These are phyloP conservation scores for Taiozyma onychis DNA, from an alignment of 1,139 yeast species.

Conservation along the genomic window DNA sequence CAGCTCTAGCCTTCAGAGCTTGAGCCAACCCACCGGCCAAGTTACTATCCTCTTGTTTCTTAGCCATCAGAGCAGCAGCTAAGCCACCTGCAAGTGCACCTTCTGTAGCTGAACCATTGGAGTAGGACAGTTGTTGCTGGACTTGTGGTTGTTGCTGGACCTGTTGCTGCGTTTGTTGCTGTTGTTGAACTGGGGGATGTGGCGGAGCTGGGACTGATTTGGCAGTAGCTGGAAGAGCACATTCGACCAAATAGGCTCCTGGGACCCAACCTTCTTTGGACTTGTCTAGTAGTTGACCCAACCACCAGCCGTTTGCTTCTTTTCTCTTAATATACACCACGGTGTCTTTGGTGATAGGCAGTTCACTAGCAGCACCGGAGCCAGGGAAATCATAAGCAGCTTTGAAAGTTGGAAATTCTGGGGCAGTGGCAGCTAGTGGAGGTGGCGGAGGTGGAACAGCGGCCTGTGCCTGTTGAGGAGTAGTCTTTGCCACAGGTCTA, in stretches of 20 bases:
- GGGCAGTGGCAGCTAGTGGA: conserved; percentile 49
- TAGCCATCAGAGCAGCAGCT: conserved; percentile 69
- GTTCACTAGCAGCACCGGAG: conserved; percentile 72
- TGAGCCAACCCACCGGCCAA: conserved; percentile 87
- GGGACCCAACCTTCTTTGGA: conserved; percentile 96
- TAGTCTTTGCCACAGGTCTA: conserved; percentile 11
- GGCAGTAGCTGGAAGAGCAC: conserved; percentile 25
- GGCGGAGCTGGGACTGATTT: conserved; percentile 10
- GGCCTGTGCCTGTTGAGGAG: conserved; percentile 9
- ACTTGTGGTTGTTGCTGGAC: conserved; percentile 4
- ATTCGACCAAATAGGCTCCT: conserved; percentile 75
- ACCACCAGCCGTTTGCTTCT: conserved; percentile 87
- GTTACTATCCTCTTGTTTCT: conserved; percentile 50
- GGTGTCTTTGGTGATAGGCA: conserved; percentile 73
- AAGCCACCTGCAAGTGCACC: conserved; percentile 47
- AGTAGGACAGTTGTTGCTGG: conserved; percentile 2
- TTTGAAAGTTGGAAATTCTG: conserved; percentile 71
- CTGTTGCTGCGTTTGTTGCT: conserved; percentile 5
- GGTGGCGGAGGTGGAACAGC: conserved; percentile 47
- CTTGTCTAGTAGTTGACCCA: conserved; percentile 74
- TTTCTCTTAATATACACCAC: conserved; percentile 64
- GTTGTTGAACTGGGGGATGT: neutral
- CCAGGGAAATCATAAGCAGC: conserved; percentile 92
- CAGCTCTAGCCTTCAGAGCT: conserved; percentile 81
- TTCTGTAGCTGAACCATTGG: conserved; percentile 22